phyloP scores from a whole-genome alignment of 2,329 filamentous ascomycete species.

The Alternaria sp. region DNA sequence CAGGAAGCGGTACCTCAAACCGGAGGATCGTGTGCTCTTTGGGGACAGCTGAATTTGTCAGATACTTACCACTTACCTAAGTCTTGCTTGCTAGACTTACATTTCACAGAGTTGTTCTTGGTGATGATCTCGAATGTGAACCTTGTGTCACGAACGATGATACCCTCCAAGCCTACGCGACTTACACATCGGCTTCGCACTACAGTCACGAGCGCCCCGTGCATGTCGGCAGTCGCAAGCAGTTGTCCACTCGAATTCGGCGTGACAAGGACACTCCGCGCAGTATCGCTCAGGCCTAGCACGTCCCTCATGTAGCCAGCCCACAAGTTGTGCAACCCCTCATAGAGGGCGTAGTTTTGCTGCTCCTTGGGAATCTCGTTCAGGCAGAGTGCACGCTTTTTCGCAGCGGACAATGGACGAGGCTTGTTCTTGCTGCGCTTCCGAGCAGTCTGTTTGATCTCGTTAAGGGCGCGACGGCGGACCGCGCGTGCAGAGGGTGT shows the following conservation, averaged over 20 bases:
- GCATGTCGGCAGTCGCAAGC: constrained; percentile 85
- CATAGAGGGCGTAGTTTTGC: constrained; percentile 77
- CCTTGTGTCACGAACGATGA: constrained; percentile 87
- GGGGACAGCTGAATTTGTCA: constrained; percentile 66
- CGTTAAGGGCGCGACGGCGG: constrained; percentile 62
- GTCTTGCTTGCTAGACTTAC: constrained; percentile 48
- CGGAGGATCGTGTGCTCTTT: constrained; percentile 91
- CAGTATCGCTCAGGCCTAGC: constrained; percentile 64
- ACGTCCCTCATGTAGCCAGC: constrained; percentile 84
- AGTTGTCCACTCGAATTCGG: constrained; percentile 71
- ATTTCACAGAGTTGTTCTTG: constrained; percentile 72
- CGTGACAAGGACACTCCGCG: constrained; percentile 59
- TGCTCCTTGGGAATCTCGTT: constrained; percentile 76
- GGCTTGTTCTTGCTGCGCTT: constrained; percentile 60
- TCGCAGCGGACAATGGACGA: constrained; percentile 77
- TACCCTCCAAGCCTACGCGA: constrained; percentile 82
- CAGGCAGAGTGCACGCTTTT: constrained; percentile 76
- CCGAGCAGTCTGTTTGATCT: constrained; percentile 42
- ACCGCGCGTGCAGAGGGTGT: constrained; percentile 54
- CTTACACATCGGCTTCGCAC: constrained; percentile 81
- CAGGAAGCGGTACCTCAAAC: constrained; percentile 69
- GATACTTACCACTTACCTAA: constrained; percentile 24
- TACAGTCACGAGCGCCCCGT: constrained; percentile 84
- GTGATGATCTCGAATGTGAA: constrained; percentile 89
- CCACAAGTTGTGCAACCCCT: constrained; percentile 82